Percentiles rank a stretch among this genome's conserved stretches.
Evolutionary conservation across 805 yeast genomes (phyloP).

Genomic region (Wickerhamiella musiphila): DNA sequence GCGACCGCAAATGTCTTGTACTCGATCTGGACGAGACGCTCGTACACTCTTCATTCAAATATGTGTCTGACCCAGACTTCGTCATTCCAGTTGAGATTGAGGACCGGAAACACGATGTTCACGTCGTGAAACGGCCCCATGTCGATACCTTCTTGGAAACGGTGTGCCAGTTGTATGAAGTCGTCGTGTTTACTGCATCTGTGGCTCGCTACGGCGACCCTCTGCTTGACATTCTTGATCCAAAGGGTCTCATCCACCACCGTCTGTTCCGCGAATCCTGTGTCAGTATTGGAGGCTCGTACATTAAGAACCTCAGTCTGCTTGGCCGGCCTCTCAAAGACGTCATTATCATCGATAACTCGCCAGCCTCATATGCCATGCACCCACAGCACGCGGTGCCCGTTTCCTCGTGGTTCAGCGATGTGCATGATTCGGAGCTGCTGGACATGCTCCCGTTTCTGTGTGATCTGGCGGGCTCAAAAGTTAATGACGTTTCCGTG

Average conservation of each 20-base stretch:
- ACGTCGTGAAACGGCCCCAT: slow-evolving; percentile 94
- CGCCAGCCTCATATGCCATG: slow-evolving; percentile 95
- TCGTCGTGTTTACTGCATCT: slow-evolving; percentile 92
- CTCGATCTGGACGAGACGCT: slow-evolving; percentile 90
- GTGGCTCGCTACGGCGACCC: slow-evolving; percentile 96
- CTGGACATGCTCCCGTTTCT: slow-evolving; percentile 79
- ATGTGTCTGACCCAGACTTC: slow-evolving; percentile 82
- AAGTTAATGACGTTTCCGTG: slow-evolving; percentile 69
- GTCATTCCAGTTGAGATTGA: slow-evolving; percentile 96
- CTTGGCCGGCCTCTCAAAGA: slow-evolving; percentile 83
- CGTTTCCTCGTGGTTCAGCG: slow-evolving; percentile 95
- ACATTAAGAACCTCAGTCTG: slow-evolving; percentile 82
- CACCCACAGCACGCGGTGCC: slow-evolving; percentile 98
- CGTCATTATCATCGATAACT: slow-evolving; percentile 81
- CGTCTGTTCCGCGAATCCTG: slow-evolving; percentile 90
- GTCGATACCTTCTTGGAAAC: slow-evolving; percentile 78
- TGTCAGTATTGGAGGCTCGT: slow-evolving; percentile 83
- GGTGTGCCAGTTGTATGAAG: slow-evolving; percentile 80
- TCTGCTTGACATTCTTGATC: slow-evolving; percentile 70
- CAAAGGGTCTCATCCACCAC: slow-evolving; percentile 63
- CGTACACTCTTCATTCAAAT: slow-evolving; percentile 89
- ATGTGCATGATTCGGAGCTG: slow-evolving; percentile 90
- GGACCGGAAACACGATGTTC: slow-evolving; percentile 79
- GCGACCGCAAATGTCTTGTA: slow-evolving; percentile 66
- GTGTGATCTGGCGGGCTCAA: slow-evolving; percentile 56